Evolutionary conservation across 371 early-diverging fungal genomes (phyloP).

Genomic region (Apophysomyces ossiformis): DNA sequence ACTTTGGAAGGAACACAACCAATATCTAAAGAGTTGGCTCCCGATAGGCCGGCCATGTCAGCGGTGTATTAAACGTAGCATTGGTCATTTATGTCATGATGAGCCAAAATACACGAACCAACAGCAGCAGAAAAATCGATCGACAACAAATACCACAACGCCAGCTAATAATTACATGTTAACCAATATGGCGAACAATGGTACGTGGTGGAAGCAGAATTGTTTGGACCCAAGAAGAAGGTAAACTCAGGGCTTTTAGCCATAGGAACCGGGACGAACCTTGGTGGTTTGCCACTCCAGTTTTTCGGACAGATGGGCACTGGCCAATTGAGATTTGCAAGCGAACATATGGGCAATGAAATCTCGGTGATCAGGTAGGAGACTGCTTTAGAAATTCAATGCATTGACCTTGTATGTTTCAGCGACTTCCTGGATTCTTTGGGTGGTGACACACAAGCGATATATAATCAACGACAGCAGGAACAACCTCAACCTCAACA

Average conservation of each 20-base stretch:
- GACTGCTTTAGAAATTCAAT: not conserved
- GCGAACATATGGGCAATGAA: conserved; percentile 82
- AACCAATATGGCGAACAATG: conserved; percentile 20
- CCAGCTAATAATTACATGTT: conserved; percentile 28
- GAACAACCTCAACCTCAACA: conserved; percentile 17
- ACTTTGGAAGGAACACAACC: not conserved
- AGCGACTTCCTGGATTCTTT: conserved; percentile 74
- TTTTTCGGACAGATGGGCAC: conserved; percentile 55
- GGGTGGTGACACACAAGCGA: conserved; percentile 46
- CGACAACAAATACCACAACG: conserved; percentile 16
- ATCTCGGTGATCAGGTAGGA: conserved; percentile 74
- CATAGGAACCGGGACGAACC: conserved; percentile 33
- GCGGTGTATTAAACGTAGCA: conserved; percentile 92
- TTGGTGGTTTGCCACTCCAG: conserved; percentile 47
- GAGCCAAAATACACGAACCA: conserved; percentile 59
- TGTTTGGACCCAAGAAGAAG: not conserved
- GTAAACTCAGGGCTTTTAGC: conserved; percentile 9
- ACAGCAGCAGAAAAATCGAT: conserved; percentile 25
- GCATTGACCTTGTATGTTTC: conserved; percentile 4
- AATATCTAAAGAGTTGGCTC: not conserved
- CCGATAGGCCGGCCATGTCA: conserved; percentile 84
- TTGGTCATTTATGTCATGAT: conserved; percentile 91
- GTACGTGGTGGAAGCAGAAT: conserved; percentile 6
- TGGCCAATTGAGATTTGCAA: conserved; percentile 75
- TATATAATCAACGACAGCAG: conserved; percentile 22